Base-by-base conservation (phyloP, 2,329 filamentous ascomycete species). In the Phyllosticta citrichinensis region DNA sequence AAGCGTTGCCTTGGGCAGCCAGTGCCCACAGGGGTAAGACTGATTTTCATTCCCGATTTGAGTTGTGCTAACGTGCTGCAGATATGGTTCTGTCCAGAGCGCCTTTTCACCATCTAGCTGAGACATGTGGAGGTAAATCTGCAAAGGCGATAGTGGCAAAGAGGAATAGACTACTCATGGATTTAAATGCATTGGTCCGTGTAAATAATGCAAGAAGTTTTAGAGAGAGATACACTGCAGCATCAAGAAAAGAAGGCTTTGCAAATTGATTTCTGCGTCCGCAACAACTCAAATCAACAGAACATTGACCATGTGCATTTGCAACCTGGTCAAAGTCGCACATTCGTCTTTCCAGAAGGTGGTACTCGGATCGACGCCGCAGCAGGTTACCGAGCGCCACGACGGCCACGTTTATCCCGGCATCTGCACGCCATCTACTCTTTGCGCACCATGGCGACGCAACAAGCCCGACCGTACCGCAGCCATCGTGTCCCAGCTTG, bases 11-110 rank as follows among this genome's bases (percentile, higher is more conserved):
- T 65, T 85, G 56, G 81, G 81, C 0, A 74, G 69, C 58, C 68
- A 74, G 58, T 85, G 82, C 70, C 76, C 77, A 2, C 79, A 81
- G 64, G 82, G 81, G 62, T 81, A 57, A 54, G 51, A 12, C 35
- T 12, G 5, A 12, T 17, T 12, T 56, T 20, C 61, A 63, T 67
- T 67, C 25, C 1, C 35, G 22, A 22, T 30, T 61, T 11, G 3
- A 24, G 47, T 58, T 5, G 25, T 33, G 20, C 47, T 40, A 1
- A 51, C 69, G 67, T 17, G 76, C 9, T 50, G 4, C 14, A 58
- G 57, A 12, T 59, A 75, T 64, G 72, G 70, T 2, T 76, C 74
- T 56, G 74, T 77, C 33, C 75, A 77, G 65, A 75, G 73, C 51
- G 63, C 72, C 3, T 77, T 75, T 62, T 54, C 20, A 2, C 33